Percentiles rank a stretch among this genome's conserved stretches.
phyloP scores from a whole-genome alignment of 2,329 filamentous ascomycete genomes.

The Plenodomus lindquistii region DNA sequence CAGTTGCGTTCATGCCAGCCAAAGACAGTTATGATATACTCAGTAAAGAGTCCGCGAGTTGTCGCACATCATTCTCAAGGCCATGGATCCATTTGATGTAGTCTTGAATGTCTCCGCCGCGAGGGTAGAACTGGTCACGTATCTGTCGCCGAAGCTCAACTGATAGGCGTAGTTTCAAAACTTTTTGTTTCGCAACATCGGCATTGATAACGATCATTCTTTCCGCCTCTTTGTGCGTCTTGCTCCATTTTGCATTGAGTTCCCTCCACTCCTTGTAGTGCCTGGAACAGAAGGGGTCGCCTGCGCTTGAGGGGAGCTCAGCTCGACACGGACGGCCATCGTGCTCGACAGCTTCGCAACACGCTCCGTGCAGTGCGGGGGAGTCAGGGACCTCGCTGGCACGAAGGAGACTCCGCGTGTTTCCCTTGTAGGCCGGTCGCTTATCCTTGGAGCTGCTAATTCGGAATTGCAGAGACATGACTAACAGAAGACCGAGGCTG shows the following conservation, averaged over 20 bases:
- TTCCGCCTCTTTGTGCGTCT: slow-evolving; percentile 22
- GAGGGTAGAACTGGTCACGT: slow-evolving; percentile 25
- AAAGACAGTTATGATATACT: slow-evolving; percentile 14
- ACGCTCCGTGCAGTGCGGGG: slow-evolving; percentile 4
- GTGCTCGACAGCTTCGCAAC: slow-evolving; percentile 29
- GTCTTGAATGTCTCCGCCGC: slow-evolving; percentile 25
- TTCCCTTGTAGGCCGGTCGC: slow-evolving; percentile 7
- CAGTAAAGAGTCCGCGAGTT: slow-evolving; percentile 26
- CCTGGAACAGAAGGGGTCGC: slow-evolving; percentile 17
- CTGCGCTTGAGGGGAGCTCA: slow-evolving; percentile 5
- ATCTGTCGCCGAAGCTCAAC: slow-evolving; percentile 28
- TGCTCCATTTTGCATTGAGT: slow-evolving; percentile 19
- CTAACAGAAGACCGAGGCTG: background rate
- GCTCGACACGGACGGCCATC: slow-evolving; percentile 23
- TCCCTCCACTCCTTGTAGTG: slow-evolving; percentile 23
- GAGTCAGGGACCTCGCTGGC: slow-evolving; percentile 20
- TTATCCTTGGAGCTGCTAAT: slow-evolving; percentile 9
- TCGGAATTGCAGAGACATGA: slow-evolving; percentile 14
- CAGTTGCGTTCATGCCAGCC: background rate
- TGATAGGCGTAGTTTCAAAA: slow-evolving; percentile 26
- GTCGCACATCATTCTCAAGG: slow-evolving; percentile 24
- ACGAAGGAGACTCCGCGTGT: slow-evolving; percentile 10
- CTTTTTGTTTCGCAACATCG: slow-evolving; percentile 24
- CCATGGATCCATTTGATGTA: slow-evolving; percentile 31
- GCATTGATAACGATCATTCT: slow-evolving; percentile 12